Base-by-base conservation (phyloP, 2,329 filamentous ascomycete genomes). In the Juglanconis sp. region DNA sequence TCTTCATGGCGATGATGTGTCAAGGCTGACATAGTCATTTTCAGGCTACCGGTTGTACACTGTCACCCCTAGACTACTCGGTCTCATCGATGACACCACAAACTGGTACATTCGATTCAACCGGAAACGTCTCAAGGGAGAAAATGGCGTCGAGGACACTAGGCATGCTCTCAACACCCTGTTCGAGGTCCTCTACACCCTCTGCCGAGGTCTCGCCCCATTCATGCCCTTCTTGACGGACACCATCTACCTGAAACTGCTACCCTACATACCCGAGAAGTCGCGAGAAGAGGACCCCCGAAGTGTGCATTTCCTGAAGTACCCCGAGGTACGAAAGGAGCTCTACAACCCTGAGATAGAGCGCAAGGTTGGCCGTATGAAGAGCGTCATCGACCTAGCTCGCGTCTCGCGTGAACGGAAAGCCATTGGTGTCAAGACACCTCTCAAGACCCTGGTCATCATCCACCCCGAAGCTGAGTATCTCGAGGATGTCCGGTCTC, bases 71-170 rank as follows among this genome's bases (percentile, higher is more conserved):
- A 84, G 90, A 64, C 78, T 98, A 62, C 82, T 96, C 17, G 84
- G 83, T 60, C 83, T 96, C 69, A 96, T 97, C 65, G 94, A 97
- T 70, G 92, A 96, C 76, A 92, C 91, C 4, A 97, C 93, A n/a
- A 98, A 98, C 76, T 97, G 93, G 93, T 97, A 97, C 76, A 97
- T 97, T 73, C 86, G 92, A 63, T 96, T 96, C 80, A 97, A 97
- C 79, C 85, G 93, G 57, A 90, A 90, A 74, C 87, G 93, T 57
- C 81, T 96, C 66, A 97, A 96, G 85, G 93, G 93, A 48, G 92
- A 96, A 71, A 87, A 91, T 65, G 92, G 92, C 17, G 76, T 91
- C 31, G 84, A 93, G 13, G 95, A 98, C 72, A 97, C 95, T 10
- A 80, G 89, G 54, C 91, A 96, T 70, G 95, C 94, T 0, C 81